Conservation (phyloP, 257 asterid genomes). For the Capsicum baccatum region DNA sequence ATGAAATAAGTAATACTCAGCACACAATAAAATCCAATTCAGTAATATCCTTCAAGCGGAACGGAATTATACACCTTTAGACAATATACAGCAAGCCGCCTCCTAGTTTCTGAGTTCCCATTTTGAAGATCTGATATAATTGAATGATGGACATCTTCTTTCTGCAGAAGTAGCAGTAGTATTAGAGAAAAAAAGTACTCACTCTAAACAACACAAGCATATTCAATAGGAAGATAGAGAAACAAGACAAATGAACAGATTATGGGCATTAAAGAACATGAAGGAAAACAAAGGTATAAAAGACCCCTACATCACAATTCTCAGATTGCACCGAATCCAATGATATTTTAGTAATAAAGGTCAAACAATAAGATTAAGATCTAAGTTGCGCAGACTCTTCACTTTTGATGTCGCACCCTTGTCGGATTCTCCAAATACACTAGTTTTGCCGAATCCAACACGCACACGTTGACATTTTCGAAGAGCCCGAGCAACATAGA, state of each 20-base stretch:
- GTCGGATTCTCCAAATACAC: too few species aligned
- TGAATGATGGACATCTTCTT: constrained; percentile 99
- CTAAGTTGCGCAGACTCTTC: too few species aligned
- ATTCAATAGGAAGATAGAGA: background rate
- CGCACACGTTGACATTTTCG: too few species aligned
- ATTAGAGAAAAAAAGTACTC: background rate
- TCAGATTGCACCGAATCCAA: constrained; percentile 3
- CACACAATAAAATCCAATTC: background rate
- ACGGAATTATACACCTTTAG: constrained; percentile 65
- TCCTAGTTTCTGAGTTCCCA: constrained; percentile 92
- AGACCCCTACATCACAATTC: constrained; percentile 12
- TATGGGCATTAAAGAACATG: constrained; percentile 5
- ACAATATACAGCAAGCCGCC: constrained; percentile 97
- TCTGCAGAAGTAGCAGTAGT: constrained; percentile 54
- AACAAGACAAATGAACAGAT: constrained; percentile 18
- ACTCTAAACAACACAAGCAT: background rate
- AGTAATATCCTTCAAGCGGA: constrained; percentile 8
- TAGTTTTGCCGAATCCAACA: too few species aligned
- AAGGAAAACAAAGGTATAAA: background rate
- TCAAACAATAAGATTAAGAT: background rate
- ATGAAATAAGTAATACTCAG: constrained; percentile 17
- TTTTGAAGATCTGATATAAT: constrained; percentile 98
- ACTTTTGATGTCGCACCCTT: too few species aligned
- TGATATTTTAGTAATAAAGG: background rate
- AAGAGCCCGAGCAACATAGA: too few species aligned